Evolutionary conservation across 148 eudicot species (phyloP).

Genomic region (Rhododendron mucronatum): DNA sequence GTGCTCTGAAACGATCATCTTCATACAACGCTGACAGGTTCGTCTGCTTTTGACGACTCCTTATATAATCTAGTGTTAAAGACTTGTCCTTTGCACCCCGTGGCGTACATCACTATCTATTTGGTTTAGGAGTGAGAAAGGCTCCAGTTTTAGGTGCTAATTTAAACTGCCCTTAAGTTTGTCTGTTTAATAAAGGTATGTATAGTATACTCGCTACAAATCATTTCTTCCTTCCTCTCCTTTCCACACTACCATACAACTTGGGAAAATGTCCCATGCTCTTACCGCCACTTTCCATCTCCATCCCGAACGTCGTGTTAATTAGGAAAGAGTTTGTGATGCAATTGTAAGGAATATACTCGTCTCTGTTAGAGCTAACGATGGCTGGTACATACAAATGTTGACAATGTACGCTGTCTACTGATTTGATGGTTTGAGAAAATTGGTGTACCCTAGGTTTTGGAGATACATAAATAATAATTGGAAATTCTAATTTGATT

Average conservation of each 20-base stretch:
- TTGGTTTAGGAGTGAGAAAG: not conserved
- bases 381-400: not conserved
- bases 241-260: not conserved
- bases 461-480: not conserved
- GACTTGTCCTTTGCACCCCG: not conserved
- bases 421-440: not conserved
- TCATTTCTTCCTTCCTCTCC: not conserved
- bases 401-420: not conserved
- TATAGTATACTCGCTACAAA: not conserved
- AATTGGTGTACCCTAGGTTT: not conserved
- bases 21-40: slow-evolving; percentile 84
- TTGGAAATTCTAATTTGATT: not conserved
- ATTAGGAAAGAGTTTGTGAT: not conserved
- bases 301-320: not conserved
- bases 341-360: not conserved
- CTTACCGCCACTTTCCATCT: not conserved
- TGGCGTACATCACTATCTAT: not conserved
- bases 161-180: not conserved
- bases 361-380: not conserved
- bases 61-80: not conserved
- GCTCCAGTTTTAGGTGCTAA: not conserved
- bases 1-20: slow-evolving; percentile 62
- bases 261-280: not conserved
- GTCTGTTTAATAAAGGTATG: not conserved
- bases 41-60: not conserved